A percentile compares a stretch with the other conserved stretches of the same genome.
Evolutionary conservation across 495 filamentous ascomycete species (phyloP).

Genomic region (Neurospora africana): DNA sequence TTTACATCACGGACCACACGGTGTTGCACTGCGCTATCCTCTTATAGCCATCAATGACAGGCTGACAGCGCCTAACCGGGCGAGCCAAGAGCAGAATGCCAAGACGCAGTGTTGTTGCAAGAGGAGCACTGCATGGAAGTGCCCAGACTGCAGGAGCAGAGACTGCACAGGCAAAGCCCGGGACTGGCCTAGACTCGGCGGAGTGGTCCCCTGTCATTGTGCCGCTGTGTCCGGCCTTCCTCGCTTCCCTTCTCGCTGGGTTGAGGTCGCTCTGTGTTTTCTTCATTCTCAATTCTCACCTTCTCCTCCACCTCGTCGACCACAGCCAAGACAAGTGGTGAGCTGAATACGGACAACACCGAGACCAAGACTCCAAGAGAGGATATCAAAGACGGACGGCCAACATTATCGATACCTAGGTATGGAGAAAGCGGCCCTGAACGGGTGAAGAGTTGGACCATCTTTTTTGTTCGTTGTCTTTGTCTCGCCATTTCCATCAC

Average conservation of each 20-base stretch:
- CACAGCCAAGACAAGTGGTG: background rate
- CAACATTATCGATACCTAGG: background rate
- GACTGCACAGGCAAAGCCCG: background rate
- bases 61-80: background rate
- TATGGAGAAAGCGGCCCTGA: background rate
- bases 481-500: background rate
- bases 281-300: background rate
- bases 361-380: background rate
- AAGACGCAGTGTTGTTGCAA: background rate
- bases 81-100: background rate
- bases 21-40: background rate
- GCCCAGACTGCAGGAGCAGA: background rate
- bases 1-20: background rate
- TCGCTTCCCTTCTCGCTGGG: background rate
- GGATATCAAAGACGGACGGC: background rate
- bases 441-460: background rate
- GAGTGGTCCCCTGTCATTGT: background rate
- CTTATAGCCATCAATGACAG: background rate
- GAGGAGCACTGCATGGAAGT: background rate
- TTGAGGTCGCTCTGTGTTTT: background rate
- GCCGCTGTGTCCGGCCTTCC: background rate
- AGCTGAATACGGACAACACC: background rate
- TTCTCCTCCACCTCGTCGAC: background rate
- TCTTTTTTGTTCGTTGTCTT: background rate
- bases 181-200: background rate